phyloP scores from a whole-genome alignment of 2,329 filamentous ascomycete genomes.

The Paracorniculantispora psalliotae region DNA sequence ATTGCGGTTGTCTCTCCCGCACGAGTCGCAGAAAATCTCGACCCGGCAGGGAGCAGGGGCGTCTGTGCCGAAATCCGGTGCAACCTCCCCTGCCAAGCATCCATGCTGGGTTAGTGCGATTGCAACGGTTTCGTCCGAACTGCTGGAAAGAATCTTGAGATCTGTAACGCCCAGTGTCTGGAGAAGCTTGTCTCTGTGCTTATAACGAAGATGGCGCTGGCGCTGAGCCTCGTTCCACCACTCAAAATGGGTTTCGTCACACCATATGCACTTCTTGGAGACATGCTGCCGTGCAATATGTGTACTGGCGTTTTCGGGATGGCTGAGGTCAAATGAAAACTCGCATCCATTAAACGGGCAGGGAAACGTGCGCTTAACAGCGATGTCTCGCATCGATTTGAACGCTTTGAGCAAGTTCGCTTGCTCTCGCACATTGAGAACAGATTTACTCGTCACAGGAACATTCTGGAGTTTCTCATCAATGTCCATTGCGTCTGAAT shows the following conservation, averaged over 20 bases:
- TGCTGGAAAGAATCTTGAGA: neutral
- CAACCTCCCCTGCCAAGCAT: neutral
- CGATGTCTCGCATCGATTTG: neutral
- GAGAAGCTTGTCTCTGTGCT: constrained; percentile 24
- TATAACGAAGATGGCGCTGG: constrained; percentile 24
- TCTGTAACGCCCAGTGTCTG: constrained; percentile 11
- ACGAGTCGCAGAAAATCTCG: neutral
- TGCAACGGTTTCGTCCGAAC: neutral
- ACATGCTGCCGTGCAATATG: constrained; percentile 34
- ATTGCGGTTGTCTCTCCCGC: neutral
- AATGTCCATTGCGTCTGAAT: neutral
- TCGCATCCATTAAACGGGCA: constrained; percentile 37
- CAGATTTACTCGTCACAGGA: constrained; percentile 32
- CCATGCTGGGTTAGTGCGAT: neutral
- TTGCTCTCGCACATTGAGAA: constrained; percentile 38
- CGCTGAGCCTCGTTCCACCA: constrained; percentile 25
- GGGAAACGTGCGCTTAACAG: constrained; percentile 24
- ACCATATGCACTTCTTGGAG: constrained; percentile 32
- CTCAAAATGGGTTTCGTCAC: constrained; percentile 26
- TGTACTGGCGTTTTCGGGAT: constrained; percentile 25
- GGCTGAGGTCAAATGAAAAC: constrained; percentile 26
- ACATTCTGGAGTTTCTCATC: constrained; percentile 16
- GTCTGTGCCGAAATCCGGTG: neutral
- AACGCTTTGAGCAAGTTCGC: constrained; percentile 27
- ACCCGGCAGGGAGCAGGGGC: neutral